Evolutionary conservation across 1,284 basidiomycete species (phyloP).

Genomic region (Marasmius tenuissimus): DNA sequence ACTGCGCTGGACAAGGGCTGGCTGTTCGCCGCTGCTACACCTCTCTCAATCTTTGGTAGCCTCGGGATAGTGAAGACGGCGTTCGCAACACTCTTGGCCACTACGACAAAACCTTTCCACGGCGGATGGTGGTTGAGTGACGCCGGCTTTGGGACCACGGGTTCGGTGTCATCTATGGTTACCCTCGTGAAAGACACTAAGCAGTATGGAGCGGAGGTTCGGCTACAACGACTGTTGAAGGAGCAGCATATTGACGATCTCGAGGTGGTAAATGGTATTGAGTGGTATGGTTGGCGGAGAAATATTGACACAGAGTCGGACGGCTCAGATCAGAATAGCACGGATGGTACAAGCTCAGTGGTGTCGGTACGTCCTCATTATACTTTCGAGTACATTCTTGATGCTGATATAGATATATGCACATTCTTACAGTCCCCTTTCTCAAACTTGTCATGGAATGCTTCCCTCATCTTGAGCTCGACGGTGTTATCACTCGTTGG

Average conservation of each 20-base stretch:
- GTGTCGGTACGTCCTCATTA: not conserved
- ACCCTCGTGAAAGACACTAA: not conserved
- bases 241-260: not conserved
- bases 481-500: not conserved
- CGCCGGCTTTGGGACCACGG: not conserved
- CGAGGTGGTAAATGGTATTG: not conserved
- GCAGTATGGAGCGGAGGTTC: not conserved
- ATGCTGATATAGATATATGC: not conserved
- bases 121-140: not conserved
- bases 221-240: not conserved
- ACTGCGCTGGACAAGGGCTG: conserved; percentile 7
- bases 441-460: not conserved
- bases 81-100: not conserved
- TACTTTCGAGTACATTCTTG: not conserved
- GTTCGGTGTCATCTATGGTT: not conserved
- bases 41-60: conserved; percentile 11
- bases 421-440: too few species aligned
- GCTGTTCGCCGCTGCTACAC: conserved; percentile 8
- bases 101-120: not conserved
- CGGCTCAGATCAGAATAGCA: not conserved
- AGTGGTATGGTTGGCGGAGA: not conserved
- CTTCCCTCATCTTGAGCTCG: not conserved
- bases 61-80: conserved; percentile 8
- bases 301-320: too few species aligned
- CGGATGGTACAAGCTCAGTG: not conserved